phyloP scores from a whole-genome alignment of 2,329 filamentous ascomycete species.

The Bipolaris bicolor region DNA sequence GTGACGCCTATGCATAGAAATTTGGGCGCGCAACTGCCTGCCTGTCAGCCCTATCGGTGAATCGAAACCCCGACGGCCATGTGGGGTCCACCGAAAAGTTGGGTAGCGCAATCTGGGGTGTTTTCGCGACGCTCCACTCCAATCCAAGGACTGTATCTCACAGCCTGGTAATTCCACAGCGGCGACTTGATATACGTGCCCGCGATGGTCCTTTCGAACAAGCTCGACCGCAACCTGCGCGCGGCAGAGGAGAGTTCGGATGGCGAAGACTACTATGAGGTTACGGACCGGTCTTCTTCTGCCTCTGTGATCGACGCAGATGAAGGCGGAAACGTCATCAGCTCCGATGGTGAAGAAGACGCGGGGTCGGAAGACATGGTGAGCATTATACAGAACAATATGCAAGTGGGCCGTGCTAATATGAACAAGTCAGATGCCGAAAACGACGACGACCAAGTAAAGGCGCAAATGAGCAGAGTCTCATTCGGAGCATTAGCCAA shows the following conservation, averaged over 20 bases:
- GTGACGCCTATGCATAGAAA: not conserved
- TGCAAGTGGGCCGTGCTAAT: constrained; percentile 15
- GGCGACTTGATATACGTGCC: not conserved
- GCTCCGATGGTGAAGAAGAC: constrained; percentile 42
- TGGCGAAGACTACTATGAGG: constrained; percentile 48
- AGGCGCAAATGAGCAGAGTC: constrained; percentile 63
- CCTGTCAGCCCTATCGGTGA: constrained; percentile 20
- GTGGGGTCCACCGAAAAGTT: constrained; percentile 26
- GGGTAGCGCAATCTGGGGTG: constrained; percentile 2
- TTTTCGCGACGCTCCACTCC: constrained; percentile 3
- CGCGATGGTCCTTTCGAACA: constrained; percentile 44
- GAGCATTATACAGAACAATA: not conserved
- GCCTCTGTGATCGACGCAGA: constrained; percentile 50
- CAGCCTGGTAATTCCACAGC: not conserved
- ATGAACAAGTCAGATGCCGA: constrained; percentile 37
- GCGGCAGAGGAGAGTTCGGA: constrained; percentile 47
- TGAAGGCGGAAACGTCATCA: constrained; percentile 42
- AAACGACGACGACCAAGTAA: constrained; percentile 51
- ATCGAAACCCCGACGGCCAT: constrained; percentile 13
- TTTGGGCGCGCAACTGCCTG: constrained; percentile 20
- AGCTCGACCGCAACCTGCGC: constrained; percentile 45
- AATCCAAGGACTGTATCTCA: not conserved
- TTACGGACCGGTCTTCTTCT: constrained; percentile 48
- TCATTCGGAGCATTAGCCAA: constrained; percentile 91
- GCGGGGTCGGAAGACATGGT: constrained; percentile 37